These are phyloP conservation scores for Plasmodium yoelii DNA, from an alignment of 169 alveolate species.

Conservation along the genomic window DNA sequence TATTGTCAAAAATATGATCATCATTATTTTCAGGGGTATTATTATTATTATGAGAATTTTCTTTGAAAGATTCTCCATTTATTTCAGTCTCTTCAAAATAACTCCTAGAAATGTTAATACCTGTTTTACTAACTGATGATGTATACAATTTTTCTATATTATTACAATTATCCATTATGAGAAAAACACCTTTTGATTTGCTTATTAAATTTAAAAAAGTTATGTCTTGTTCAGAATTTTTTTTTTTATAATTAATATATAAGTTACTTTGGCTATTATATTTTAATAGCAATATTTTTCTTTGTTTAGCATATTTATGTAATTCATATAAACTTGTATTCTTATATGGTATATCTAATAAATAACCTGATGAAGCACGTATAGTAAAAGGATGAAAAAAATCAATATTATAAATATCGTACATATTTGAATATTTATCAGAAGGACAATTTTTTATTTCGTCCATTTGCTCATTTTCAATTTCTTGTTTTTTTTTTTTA, in stretches of 20 bases:
- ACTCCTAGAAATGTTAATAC: too few species aligned
- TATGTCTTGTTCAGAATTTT: constrained; percentile 10
- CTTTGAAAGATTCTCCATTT: too few species aligned
- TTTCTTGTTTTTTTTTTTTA: neutral
- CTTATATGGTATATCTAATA: constrained; percentile 65
- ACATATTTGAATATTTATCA: constrained; percentile 8
- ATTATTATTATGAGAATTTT: too few species aligned
- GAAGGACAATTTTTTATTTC: constrained; percentile 1
- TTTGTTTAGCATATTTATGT: constrained; percentile 42
- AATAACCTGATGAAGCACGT: constrained; percentile 62
- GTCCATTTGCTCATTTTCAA: neutral
- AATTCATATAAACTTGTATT: constrained; percentile 27
- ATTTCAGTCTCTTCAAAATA: too few species aligned
- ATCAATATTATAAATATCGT: constrained; percentile 32
- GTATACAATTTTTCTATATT: constrained; percentile 42
- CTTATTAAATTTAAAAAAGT: constrained; percentile 34
- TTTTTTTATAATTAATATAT: constrained; percentile 30
- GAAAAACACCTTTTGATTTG: constrained; percentile 72
- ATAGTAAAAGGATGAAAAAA: constrained; percentile 68
- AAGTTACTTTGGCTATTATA: constrained; percentile 25
- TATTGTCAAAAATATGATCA: constrained; percentile 28
- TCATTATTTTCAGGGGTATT: neutral
- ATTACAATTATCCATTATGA: constrained; percentile 70
- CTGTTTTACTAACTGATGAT: neutral
- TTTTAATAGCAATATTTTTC: constrained; percentile 50